Base-by-base conservation (phyloP, 2,329 filamentous ascomycete species). In the Fusarium sp. region DNA sequence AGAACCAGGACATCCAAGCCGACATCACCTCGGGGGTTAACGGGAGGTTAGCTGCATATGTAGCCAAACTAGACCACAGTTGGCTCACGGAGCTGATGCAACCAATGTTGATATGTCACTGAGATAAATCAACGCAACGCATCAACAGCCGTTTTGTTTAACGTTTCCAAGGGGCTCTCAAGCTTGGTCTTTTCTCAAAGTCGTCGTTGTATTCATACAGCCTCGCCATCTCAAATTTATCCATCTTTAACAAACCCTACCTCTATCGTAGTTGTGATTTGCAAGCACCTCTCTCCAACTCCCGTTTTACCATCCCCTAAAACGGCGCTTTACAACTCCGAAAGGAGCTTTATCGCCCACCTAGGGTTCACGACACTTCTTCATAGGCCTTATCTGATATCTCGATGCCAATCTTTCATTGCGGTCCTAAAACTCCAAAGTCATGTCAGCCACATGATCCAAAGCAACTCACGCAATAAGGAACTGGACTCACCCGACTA, bases 141-240 rank as follows among this genome's bases (percentile, higher is more conserved):
- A 24, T 12, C 3, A 0, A 18, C 11, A 50, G 28, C 5, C 8
- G 15, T 1, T 18, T n/a, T 3, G 7, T n/a, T 13, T 10, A 1
- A 9, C 0, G 0, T 13, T 4, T 4, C 16, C 14, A 8, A 6
- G 12, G 3, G 4, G 1, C 9, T n/a, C 26, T n/a, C 1, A 7
- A 5, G 2, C 0, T 22, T 48, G 4, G 4, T 8, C 0, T 4
- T 8, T 31, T 24, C 3, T 7, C 7, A 6, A 48, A 31, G 22
- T 3, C 15, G 4, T 5, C 7, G 2, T 8, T 9, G 0, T 10
- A 31, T 24, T 50, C 22, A 31, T 10, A 18, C 22, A 35, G 4
- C 2, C n/a, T 51, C n/a, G 16, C 4, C n/a, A 24, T 33, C 16
- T 3, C 8, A 50, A 30, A 24, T 20, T n/a, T 3, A 20, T 10